Evolutionary conservation across 257 asterid species (phyloP).

Genomic region (Primulina tabacum): DNA sequence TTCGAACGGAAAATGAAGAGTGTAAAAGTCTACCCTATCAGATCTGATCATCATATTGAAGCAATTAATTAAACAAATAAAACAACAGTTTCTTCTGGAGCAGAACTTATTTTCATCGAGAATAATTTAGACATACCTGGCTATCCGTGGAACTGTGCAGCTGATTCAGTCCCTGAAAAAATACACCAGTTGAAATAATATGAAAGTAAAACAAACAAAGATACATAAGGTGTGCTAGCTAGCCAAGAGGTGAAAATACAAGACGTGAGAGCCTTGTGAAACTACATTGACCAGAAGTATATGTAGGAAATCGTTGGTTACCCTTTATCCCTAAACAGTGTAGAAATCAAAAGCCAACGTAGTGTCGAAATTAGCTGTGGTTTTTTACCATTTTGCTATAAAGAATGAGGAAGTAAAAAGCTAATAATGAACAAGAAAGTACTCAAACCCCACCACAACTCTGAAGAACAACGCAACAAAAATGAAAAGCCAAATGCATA

Average conservation of each 20-base stretch:
- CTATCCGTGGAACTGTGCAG: neutral
- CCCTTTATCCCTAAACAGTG: slow-evolving; percentile 53
- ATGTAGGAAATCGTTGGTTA: slow-evolving; percentile 56
- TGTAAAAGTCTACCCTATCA: neutral
- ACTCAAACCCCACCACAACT: slow-evolving; percentile 42
- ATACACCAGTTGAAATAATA: too few relatives aligned
- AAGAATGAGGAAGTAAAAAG: slow-evolving; percentile 13
- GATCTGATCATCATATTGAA: neutral
- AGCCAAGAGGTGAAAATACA: slow-evolving; percentile 23
- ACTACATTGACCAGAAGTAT: slow-evolving; percentile 36
- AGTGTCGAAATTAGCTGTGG: neutral
- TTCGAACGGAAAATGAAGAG: neutral
- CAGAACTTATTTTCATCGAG: neutral
- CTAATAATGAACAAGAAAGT: slow-evolving; percentile 26
- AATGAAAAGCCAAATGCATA: slow-evolving; percentile 45
- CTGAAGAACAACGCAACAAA: slow-evolving; percentile 32
- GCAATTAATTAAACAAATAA: neutral
- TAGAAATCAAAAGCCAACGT: slow-evolving; percentile 37
- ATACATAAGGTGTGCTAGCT: neutral
- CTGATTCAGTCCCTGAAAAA: neutral
- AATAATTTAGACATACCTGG: neutral
- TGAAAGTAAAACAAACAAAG: too few relatives aligned
- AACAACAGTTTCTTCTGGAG: neutral
- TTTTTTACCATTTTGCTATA: neutral
- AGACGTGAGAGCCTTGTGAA: slow-evolving; percentile 25